Conservation (phyloP, 176 grass and related monocot genomes). For the Raddia distichophylla region DNA sequence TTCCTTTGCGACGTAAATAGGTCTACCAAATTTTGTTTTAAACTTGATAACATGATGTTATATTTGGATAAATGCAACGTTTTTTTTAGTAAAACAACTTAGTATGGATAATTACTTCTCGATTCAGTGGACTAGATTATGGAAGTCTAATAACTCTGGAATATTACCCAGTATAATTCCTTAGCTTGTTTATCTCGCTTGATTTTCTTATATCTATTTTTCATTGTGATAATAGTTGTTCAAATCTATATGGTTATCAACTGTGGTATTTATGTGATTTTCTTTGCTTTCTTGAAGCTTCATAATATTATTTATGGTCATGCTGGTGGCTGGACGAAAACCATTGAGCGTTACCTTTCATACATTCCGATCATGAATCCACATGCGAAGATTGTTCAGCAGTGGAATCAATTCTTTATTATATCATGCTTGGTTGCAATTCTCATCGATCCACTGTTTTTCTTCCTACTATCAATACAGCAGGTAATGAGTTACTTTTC, state of each 20-base stretch:
- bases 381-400: slow-evolving; percentile 77
- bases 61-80: too few relatives aligned
- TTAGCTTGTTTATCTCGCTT: slow-evolving; percentile 40
- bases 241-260: not conserved
- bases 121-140: too few relatives aligned
- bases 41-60: too few relatives aligned
- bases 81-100: too few relatives aligned
- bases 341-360: slow-evolving; percentile 52
- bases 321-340: slow-evolving; percentile 74
- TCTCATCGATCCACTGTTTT: slow-evolving; percentile 86
- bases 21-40: too few relatives aligned
- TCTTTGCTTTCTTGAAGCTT: slow-evolving; percentile 53
- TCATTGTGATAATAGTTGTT: not conserved
- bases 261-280: slow-evolving; percentile 23
- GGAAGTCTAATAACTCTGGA: too few relatives aligned
- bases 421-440: slow-evolving; percentile 93
- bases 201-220: not conserved
- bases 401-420: slow-evolving; percentile 94
- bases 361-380: slow-evolving; percentile 86
- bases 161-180: slow-evolving; percentile 2
- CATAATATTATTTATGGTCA: slow-evolving; percentile 65
- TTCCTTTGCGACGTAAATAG: too few relatives aligned
- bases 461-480: slow-evolving; percentile 55
- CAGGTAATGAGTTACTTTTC: slow-evolving; percentile 53
- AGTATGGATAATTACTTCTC: too few relatives aligned